Evolutionary conservation across 345 rosid genomes (phyloP), one percentile per base, ranked within the genome.

Genomic region (Gossypium bickii): DNA sequence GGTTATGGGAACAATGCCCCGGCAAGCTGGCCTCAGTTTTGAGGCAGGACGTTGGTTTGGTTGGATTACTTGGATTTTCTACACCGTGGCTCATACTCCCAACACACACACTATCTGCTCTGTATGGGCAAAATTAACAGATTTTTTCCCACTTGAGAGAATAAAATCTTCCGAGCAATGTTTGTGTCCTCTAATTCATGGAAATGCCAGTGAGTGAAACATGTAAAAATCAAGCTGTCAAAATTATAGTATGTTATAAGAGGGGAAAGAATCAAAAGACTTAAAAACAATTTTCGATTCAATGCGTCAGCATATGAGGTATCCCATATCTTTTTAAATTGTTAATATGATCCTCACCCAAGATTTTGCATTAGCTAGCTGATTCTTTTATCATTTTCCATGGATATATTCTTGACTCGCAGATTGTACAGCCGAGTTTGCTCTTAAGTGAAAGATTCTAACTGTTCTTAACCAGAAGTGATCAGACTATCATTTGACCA

Each of bases 1-100:
- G 74, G 3, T 51, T 29, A 15, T 12, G 85, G 83, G 80, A 70
- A 82, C 85, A 85, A 3, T 64, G 62, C 43, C 67, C 87, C 86
- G 81, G 82, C 86, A 85, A 76, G 22, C 16, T 78, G 53, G 79
- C 74, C 74, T 76, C 78, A 51, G 10, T 69, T 79, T 56, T 67
- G 77, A 77, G 79, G 80, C 47, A 56, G 34, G 80, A 61, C 47
- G 82, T 41, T 45, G 76, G 68, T 80, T 76, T 86, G 55, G 87
- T 86, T 81, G 82, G 87, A 80, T 81, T 72, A n/a, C 45, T 55
- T 48, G 59, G 22, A 45, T 69, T 69, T 69, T n/a, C 25, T 69
- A 56, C 55, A 66, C 22, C 72, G 25, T 75, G 73, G 56, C 59
- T 72, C 57, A 1, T 15, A 9, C 61, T 20, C 76, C 77, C 74